These are phyloP conservation scores for Nothophoma quercina DNA, from an alignment of 2,329 filamentous ascomycete genomes.

Conservation along the genomic window DNA sequence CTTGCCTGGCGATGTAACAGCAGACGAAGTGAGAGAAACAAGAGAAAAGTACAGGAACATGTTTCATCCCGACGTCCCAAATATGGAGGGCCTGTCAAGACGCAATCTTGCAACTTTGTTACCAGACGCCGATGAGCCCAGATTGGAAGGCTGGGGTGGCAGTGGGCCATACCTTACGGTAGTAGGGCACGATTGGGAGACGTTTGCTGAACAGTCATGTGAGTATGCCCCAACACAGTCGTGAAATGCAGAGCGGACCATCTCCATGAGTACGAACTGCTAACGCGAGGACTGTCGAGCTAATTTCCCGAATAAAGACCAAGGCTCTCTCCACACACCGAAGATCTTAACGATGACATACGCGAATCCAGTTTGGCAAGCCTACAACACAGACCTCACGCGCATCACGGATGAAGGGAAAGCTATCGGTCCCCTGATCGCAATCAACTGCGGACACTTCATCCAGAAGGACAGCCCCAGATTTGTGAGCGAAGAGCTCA, in stretches of 20 bases:
- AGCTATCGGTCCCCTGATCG: constrained; percentile 57
- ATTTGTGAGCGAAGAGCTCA: constrained; percentile 45
- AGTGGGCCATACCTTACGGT: constrained; percentile 56
- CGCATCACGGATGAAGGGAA: constrained; percentile 53
- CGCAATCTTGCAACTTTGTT: constrained; percentile 54
- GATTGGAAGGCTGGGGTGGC: constrained; percentile 48
- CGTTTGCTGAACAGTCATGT: constrained; percentile 59
- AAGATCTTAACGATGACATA: constrained; percentile 57
- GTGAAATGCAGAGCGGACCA: background rate
- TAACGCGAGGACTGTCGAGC: background rate
- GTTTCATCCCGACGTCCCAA: constrained; percentile 61
- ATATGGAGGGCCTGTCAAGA: constrained; percentile 60
- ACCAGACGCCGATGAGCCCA: constrained; percentile 54
- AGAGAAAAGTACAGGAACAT: constrained; percentile 47
- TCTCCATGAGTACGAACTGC: background rate
- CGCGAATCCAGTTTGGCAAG: constrained; percentile 62
- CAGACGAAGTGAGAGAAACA: constrained; percentile 46
- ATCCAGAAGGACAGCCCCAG: constrained; percentile 63
- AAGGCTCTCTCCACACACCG: constrained; percentile 40
- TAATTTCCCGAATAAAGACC: constrained; percentile 22
- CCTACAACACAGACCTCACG: constrained; percentile 62
- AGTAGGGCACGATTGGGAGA: constrained; percentile 62
- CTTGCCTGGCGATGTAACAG: constrained; percentile 52
- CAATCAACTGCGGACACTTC: constrained; percentile 61
- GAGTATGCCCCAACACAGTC: constrained; percentile 5